Conservation (phyloP, 805 yeast genomes). For the Suhomyces sp. region DNA sequence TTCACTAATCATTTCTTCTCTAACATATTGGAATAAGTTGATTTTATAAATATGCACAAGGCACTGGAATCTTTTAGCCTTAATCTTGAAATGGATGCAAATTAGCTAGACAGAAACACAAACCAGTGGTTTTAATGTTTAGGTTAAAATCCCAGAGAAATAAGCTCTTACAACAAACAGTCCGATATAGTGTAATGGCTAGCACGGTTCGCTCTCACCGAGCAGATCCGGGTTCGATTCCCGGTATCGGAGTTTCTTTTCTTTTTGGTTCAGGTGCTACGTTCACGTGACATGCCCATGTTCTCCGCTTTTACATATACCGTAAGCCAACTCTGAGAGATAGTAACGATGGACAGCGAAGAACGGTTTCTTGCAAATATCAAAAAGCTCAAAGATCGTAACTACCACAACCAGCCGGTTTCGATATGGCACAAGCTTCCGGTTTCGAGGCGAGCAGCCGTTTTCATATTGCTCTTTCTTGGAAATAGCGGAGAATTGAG, state of each 20-base stretch:
- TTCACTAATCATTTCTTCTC: too few relatives aligned
- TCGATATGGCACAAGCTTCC: conserved; percentile 69
- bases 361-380: conserved; percentile 29
- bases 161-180: background rate
- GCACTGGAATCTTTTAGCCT: too few relatives aligned
- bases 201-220: conserved; percentile 7
- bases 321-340: background rate
- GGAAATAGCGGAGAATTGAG: conserved; percentile 74
- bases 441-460: conserved; percentile 68
- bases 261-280: background rate
- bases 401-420: conserved; percentile 25
- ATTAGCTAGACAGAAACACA: too few relatives aligned
- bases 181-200: conserved; percentile 7
- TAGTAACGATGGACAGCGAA: conserved; percentile 10
- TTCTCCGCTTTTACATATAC: background rate
- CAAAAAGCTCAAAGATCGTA: conserved; percentile 27
- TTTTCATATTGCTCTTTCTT: conserved; percentile 67
- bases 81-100: too few relatives aligned
- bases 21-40: too few relatives aligned
- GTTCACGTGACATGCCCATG: background rate
- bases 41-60: too few relatives aligned
- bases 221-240: conserved; percentile 7
- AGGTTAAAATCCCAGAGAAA: background rate
- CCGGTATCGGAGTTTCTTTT: conserved; percentile 2
- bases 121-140: too few relatives aligned